Evolutionary conservation across 2,329 filamentous ascomycete species (phyloP), one percentile per base, ranked within the genome.

Genomic region (Microdochium paspali): DNA sequence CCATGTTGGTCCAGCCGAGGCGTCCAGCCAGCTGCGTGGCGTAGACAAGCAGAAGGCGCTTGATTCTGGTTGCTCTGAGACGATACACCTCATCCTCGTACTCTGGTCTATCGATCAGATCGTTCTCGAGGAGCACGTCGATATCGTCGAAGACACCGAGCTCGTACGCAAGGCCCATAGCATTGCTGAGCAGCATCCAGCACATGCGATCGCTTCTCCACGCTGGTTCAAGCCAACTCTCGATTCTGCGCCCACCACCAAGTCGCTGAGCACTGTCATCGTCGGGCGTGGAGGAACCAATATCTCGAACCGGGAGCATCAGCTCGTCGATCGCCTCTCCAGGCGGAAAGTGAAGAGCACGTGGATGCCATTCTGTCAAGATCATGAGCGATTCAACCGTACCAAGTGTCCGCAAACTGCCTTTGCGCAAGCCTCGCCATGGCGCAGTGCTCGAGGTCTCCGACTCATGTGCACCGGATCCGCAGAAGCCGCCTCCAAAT

Each of bases 171-270:
- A 97, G 72, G 1, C 90, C 87, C 71, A 91, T 87, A 13, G 89
- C 90, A 31, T 90, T 94, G 59, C 89, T 94, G 25, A 97, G 76
- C 13, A 97, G 72, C 89, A 96, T 96, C 91, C 91, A 96, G 61
- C 88, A 95, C 87, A 96, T 95, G 47, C 90, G 85, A 59, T 96
- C 91, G 53, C 85, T 89, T 56, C 91, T 79, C 89, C 91, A 96
- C 9, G 89, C 91, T 2, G 93, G 93, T 64, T 98, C 93, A 3
- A 97, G 79, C 89, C 93, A 97, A 62, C 89, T 91, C 61, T 95
- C 90, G 53, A 96, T 93, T 24, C 90, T 76, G 62, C 87, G 84
- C 10, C 88, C 89, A 42, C 89, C 67, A 7, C 66, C 66, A 18
- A 40, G 35, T 21, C 35, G 12, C 23, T 40, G 35, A n/a, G 67